phyloP scores from a whole-genome alignment of 1,284 basidiomycete species.

The Fistulinella cinereoalba region DNA sequence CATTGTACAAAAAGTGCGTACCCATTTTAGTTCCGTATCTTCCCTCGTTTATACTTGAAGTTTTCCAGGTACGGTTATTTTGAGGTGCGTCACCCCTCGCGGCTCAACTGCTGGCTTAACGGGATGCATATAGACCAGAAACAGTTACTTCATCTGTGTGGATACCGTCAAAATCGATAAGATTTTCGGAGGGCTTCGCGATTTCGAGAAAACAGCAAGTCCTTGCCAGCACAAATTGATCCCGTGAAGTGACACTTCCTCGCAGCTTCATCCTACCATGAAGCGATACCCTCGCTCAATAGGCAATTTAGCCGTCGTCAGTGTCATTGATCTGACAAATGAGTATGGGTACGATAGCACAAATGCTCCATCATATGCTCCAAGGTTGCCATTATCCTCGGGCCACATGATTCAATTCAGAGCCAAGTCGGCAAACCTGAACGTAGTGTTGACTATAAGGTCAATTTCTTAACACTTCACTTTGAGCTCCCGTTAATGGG shows the following conservation, averaged over 20 bases:
- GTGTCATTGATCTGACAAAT: slow-evolving; percentile 70
- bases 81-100: slow-evolving; percentile 9
- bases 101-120: slow-evolving; percentile 2
- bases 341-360: slow-evolving; percentile 66
- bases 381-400: slow-evolving; percentile 67
- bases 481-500: slow-evolving; percentile 1
- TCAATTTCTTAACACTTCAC: slow-evolving; percentile 28
- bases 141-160: slow-evolving; percentile 77
- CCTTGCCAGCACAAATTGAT: background rate
- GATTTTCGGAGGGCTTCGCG: slow-evolving; percentile 67
- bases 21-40: too few relatives aligned
- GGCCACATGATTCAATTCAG: slow-evolving; percentile 84
- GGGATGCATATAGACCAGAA: slow-evolving; percentile 57
- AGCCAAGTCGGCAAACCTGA: slow-evolving; percentile 46
- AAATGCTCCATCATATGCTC: slow-evolving; percentile 62
- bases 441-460: slow-evolving; percentile 66
- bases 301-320: slow-evolving; percentile 55
- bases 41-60: slow-evolving; percentile 2
- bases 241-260: slow-evolving; percentile 5
- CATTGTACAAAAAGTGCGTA: slow-evolving; percentile 61
- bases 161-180: slow-evolving; percentile 59
- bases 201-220: slow-evolving; percentile 45
- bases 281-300: slow-evolving; percentile 57
- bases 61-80: slow-evolving; percentile 49
- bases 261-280: slow-evolving; percentile 12